phyloP scores from a whole-genome alignment of 2,329 filamentous ascomycete species.

The Ophiostoma sp. region DNA sequence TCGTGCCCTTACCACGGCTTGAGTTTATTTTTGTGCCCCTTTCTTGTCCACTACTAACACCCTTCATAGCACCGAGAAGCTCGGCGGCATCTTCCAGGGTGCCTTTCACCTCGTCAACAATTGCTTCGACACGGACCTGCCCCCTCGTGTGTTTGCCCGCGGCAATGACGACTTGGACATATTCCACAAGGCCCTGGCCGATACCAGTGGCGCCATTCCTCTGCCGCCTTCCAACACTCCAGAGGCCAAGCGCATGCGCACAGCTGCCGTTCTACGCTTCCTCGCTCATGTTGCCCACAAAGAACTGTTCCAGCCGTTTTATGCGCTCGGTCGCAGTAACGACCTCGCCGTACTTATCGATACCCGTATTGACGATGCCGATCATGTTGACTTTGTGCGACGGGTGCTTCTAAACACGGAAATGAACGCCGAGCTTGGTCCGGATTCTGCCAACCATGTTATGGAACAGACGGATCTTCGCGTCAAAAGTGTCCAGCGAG shows the following conservation, averaged over 20 bases:
- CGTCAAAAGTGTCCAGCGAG: background rate
- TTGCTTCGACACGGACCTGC: conserved; percentile 14
- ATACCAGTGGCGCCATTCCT: background rate
- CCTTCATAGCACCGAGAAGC: background rate
- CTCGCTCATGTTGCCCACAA: background rate
- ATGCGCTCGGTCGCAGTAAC: background rate
- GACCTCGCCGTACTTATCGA: background rate
- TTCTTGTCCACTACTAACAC: background rate
- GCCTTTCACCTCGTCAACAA: background rate
- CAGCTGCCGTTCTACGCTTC: conserved; percentile 4
- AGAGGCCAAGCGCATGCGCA: conserved; percentile 23
- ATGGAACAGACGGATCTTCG: background rate
- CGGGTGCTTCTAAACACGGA: background rate
- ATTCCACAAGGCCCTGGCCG: background rate
- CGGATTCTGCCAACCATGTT: background rate
- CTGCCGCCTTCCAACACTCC: conserved; percentile 11
- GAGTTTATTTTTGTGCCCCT: too few relatives aligned
- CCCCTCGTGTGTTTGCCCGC: background rate
- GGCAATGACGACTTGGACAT: background rate
- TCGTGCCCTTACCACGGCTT: too few relatives aligned
- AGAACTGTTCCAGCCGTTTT: conserved; percentile 23
- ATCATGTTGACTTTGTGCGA: conserved; percentile 7
- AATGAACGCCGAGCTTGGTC: background rate
- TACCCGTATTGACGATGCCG: background rate
- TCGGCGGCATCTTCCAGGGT: background rate